Conservation (phyloP, 805 yeast species). For the Saccharomyces mikatae region DNA sequence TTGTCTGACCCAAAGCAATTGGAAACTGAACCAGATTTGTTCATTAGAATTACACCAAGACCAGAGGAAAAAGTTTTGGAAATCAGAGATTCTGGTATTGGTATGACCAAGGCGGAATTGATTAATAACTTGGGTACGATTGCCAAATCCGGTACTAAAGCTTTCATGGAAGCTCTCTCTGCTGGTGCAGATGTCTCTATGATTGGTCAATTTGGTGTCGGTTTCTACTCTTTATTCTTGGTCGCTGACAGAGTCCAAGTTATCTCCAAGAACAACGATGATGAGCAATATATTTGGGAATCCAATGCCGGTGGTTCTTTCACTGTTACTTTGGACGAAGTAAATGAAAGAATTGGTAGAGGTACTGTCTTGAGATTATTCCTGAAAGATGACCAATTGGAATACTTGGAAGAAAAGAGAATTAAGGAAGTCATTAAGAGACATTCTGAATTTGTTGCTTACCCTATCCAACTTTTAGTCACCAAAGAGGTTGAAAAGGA, state of each 20-base stretch:
- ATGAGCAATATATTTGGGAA: slow-evolving; percentile 99
- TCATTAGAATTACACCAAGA: slow-evolving; percentile 93
- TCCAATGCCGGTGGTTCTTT: slow-evolving; percentile 99
- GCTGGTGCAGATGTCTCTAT: slow-evolving; percentile 99
- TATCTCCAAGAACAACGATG: slow-evolving; percentile 96
- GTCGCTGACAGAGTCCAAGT: slow-evolving; percentile 99
- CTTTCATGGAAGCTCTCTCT: slow-evolving; percentile 97
- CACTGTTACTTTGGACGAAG: slow-evolving; percentile 86
- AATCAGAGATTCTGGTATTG: slow-evolving; percentile 98
- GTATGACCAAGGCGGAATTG: slow-evolving; percentile 99
- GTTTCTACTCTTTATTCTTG: slow-evolving; percentile 98
- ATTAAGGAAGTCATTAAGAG: slow-evolving; percentile 98
- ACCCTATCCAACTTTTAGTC: slow-evolving; percentile 97
- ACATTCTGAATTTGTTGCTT: slow-evolving; percentile 98
- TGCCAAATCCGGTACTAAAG: slow-evolving; percentile 99
- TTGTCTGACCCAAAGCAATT: slow-evolving; percentile 84
- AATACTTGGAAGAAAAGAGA: slow-evolving; percentile 98
- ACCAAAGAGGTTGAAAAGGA: slow-evolving; percentile 99
- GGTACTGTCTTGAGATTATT: slow-evolving; percentile 93
- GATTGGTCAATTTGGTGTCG: slow-evolving; percentile 99
- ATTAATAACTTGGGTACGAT: slow-evolving; percentile 99
- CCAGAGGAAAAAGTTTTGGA: slow-evolving; percentile 92
- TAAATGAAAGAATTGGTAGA: slow-evolving; percentile 80
- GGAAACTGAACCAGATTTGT: slow-evolving; percentile 92
- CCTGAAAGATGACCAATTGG: slow-evolving; percentile 97